These are phyloP conservation scores for Rosa hybrid DNA, from an alignment of 331 rosid genomes.

Conservation along the genomic window DNA sequence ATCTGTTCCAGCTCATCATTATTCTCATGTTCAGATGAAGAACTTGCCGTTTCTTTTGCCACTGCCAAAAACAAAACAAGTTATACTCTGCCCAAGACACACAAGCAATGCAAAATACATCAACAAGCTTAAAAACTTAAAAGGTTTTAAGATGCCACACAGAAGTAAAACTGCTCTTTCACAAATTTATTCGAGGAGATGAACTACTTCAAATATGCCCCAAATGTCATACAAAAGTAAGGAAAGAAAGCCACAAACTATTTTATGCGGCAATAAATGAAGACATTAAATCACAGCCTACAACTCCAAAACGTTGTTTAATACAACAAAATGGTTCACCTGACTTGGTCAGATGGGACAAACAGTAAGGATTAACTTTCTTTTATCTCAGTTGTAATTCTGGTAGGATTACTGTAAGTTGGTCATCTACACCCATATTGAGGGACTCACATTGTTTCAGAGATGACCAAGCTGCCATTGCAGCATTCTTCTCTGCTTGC, in stretches of 20 bases:
- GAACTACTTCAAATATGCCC: neutral
- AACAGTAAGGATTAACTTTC: neutral
- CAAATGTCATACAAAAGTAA: neutral
- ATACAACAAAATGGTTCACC: neutral
- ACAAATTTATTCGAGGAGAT: neutral
- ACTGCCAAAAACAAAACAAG: slow-evolving; percentile 49
- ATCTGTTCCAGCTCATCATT: slow-evolving; percentile 93
- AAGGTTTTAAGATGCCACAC: neutral
- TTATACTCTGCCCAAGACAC: neutral
- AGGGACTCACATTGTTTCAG: slow-evolving; percentile 75
- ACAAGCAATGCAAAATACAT: neutral
- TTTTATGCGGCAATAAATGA: neutral
- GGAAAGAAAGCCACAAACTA: neutral
- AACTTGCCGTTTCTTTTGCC: slow-evolving; percentile 85
- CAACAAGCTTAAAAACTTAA: neutral
- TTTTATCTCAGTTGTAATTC: neutral
- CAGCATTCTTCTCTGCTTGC: slow-evolving; percentile 98
- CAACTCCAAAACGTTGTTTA: neutral
- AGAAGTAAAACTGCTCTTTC: neutral
- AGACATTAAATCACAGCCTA: neutral
- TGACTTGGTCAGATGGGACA: slow-evolving; percentile 1
- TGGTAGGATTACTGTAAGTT: neutral
- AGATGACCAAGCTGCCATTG: slow-evolving; percentile 98
- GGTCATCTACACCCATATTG: neutral
- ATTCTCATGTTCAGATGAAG: slow-evolving; percentile 84